These are phyloP conservation scores for Penicillium frequentans DNA, from an alignment of 2,329 filamentous ascomycete species.

Conservation along the genomic window DNA sequence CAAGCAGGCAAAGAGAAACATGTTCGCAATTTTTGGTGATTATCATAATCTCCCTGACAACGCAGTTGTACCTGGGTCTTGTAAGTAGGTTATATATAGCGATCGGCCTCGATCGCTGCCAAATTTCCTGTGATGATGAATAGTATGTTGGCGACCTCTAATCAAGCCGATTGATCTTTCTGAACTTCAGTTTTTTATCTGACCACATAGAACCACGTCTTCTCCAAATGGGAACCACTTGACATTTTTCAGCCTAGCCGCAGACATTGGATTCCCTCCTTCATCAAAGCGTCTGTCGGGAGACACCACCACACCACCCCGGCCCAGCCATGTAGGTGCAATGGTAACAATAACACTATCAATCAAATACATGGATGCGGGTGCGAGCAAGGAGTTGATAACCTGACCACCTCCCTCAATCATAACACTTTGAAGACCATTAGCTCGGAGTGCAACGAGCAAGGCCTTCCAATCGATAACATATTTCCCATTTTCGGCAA, in stretches of 20 bases:
- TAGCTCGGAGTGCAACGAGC: conserved; percentile 52
- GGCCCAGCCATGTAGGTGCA: conserved; percentile 81
- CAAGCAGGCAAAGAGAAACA: background rate
- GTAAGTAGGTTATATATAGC: background rate
- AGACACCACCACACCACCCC: conserved; percentile 75
- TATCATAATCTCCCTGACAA: background rate
- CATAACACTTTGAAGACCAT: conserved; percentile 76
- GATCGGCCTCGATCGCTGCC: background rate
- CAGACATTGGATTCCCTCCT: conserved; percentile 57
- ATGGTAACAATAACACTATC: conserved; percentile 82
- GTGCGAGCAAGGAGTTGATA: conserved; percentile 73
- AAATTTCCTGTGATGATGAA: background rate
- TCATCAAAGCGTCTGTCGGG: conserved; percentile 59
- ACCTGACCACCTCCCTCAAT: conserved; percentile 81
- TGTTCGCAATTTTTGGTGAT: background rate
- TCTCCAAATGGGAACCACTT: conserved; percentile 75
- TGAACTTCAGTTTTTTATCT: conserved; percentile 33
- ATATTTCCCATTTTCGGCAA: conserved; percentile 11
- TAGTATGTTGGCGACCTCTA: too few relatives aligned
- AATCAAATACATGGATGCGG: conserved; percentile 57
- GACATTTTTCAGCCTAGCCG: conserved; percentile 58
- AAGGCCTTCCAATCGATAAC: conserved; percentile 60
- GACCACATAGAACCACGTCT: conserved; percentile 78
- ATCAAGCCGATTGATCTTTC: background rate
- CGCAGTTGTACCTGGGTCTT: background rate